Percentiles rank a stretch among this genome's conserved stretches.
Evolutionary conservation across 148 eudicot species (phyloP).

Genomic region (Vaccinium vitisidaea): DNA sequence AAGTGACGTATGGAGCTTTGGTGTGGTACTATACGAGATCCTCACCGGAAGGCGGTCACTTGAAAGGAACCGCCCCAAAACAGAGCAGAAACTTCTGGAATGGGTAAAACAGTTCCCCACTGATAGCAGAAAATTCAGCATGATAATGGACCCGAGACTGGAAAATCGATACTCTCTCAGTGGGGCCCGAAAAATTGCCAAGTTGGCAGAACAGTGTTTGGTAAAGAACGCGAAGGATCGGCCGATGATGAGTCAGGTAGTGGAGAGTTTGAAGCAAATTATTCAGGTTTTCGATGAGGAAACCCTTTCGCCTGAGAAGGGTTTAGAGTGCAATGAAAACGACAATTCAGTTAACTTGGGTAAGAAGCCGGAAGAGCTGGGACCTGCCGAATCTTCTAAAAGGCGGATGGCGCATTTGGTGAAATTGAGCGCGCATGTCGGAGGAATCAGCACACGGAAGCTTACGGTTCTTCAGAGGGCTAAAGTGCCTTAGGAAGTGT

Average conservation of each 20-base stretch:
- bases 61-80: slow-evolving; percentile 60
- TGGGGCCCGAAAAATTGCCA: slow-evolving; percentile 64
- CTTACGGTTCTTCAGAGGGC: slow-evolving; percentile 72
- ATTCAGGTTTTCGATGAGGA: slow-evolving; percentile 30
- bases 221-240: slow-evolving; percentile 59
- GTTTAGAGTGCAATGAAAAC: slow-evolving; percentile 27
- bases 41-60: slow-evolving; percentile 67
- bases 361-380: slow-evolving; percentile 22
- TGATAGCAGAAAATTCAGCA: slow-evolving; percentile 52
- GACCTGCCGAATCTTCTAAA: slow-evolving; percentile 40
- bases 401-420: slow-evolving; percentile 69
- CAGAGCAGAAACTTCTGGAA: slow-evolving; percentile 61
- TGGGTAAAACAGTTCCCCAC: slow-evolving; percentile 71
- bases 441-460: slow-evolving; percentile 49
- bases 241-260: slow-evolving; percentile 78
- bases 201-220: slow-evolving; percentile 66
- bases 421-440: slow-evolving; percentile 64
- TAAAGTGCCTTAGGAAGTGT: slow-evolving; percentile 26
- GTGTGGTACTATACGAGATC: slow-evolving; percentile 83
- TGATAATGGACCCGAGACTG: slow-evolving; percentile 63
- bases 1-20: slow-evolving; percentile 90
- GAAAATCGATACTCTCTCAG: slow-evolving; percentile 49
- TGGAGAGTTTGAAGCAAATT: slow-evolving; percentile 53
- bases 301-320: slow-evolving; percentile 25
- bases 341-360: slow-evolving; percentile 31